phyloP scores from a whole-genome alignment of 2,329 filamentous ascomycete genomes.

The Ophiostoma ips region DNA sequence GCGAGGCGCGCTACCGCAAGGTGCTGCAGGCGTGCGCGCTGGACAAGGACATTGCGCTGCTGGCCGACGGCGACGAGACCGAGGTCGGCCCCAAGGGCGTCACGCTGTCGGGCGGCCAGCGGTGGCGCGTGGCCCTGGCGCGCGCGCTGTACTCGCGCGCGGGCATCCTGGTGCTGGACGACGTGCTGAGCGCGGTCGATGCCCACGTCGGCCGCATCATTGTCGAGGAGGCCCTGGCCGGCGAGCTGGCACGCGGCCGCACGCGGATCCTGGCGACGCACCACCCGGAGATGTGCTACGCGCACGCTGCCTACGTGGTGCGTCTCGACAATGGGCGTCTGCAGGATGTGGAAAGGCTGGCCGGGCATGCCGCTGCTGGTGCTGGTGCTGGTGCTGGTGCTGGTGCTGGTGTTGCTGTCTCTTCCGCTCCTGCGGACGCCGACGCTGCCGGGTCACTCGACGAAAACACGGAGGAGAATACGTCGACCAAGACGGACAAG shows the following conservation, averaged over 20 bases:
- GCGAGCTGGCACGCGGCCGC: conserved; percentile 34
- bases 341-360: conserved; percentile 10
- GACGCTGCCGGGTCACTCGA: not conserved
- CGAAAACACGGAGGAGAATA: not conserved
- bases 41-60: conserved; percentile 27
- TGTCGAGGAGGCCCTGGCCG: conserved; percentile 35
- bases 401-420: too few relatives aligned
- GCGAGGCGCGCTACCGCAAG: conserved; percentile 27
- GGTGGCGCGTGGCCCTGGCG: conserved; percentile 31
- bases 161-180: conserved; percentile 32
- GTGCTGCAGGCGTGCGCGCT: conserved; percentile 33
- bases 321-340: conserved; percentile 19
- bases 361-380: not conserved
- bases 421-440: not conserved
- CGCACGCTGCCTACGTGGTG: conserved; percentile 19
- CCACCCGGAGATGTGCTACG: conserved; percentile 22
- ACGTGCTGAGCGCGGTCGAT: conserved; percentile 36
- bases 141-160: conserved; percentile 31
- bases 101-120: conserved; percentile 31
- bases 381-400: too few relatives aligned
- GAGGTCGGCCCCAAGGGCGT: conserved; percentile 30
- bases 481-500: conserved; percentile 5
- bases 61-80: conserved; percentile 29
- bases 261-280: conserved; percentile 53
- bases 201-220: conserved; percentile 32